Base-by-base conservation (phyloP, 177 flowering plant genomes). In the Tripterygium wilfordii region DNA sequence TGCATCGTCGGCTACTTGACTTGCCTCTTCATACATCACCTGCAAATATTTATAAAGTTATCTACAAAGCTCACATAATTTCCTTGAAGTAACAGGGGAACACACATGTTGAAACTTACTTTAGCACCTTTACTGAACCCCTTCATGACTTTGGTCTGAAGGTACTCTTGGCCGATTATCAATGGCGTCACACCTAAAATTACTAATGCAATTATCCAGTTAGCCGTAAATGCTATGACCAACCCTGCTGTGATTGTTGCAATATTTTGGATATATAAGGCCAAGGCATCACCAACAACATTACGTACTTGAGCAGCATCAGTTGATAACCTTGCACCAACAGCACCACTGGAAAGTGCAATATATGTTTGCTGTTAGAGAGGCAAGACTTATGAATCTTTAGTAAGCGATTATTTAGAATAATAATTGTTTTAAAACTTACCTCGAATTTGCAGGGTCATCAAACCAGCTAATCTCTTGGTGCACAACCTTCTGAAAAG, bases 401-500 rank as follows among this genome's bases (percentile, higher is more conserved):
- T n/a, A n/a, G n/a, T n/a, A n/a, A n/a, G n/a, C n/a, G n/a, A n/a
- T 2, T 28, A n/a, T n/a, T n/a, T n/a, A n/a, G n/a, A n/a, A n/a
- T n/a, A n/a, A n/a, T n/a, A n/a, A n/a, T n/a, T n/a, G n/a, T 29
- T n/a, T n/a, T n/a, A n/a, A n/a, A 25, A 42, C 53, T 15, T 7
- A 83, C 95, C 95, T 83, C 54, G 91, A 76, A 58, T 87, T 74
- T 42, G 59, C 53, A 45, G 85, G 74, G 18, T 77, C 78, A 47
- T 86, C 91, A 25, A 86, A 83, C 88, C 91, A 83, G 33, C 79
- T 66, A 29, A 83, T 79, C 54, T 87, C 76, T 58, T 83, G 87
- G 66, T 82, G 72, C 4, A 79, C 81, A 24, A 87, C 67, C 57
- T 64, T 81, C 46, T 68, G 64, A 30, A 83, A 86, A 13, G 76